Conservation (phyloP, 1,284 basidiomycete genomes). For the Apiotrichum montevideense region DNA sequence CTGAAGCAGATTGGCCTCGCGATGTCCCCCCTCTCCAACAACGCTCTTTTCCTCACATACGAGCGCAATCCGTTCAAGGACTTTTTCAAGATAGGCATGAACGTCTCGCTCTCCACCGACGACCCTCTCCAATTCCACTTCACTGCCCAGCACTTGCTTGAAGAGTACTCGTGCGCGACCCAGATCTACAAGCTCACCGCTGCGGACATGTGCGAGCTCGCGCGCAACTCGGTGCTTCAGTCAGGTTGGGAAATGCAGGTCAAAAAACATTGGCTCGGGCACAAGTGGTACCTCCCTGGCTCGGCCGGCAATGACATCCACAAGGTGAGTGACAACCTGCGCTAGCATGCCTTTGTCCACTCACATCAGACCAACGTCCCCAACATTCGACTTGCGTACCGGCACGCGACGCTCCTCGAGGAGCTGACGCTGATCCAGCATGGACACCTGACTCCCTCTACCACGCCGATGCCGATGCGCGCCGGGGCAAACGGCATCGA, state of each 20-base stretch:
- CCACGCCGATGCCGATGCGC: constrained; percentile 29
- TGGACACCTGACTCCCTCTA: constrained; percentile 25
- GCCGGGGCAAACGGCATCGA: background rate
- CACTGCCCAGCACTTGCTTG: constrained; percentile 87
- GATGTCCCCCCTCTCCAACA: constrained; percentile 97
- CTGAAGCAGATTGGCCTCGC: constrained; percentile 94
- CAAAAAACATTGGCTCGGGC: constrained; percentile 93
- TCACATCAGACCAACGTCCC: constrained; percentile 78
- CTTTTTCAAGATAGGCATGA: constrained; percentile 93
- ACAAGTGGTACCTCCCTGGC: constrained; percentile 82
- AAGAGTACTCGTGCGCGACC: constrained; percentile 97
- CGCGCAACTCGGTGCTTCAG: constrained; percentile 91
- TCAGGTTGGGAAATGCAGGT: constrained; percentile 99
- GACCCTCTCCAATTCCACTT: constrained; percentile 76
- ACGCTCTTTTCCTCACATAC: constrained; percentile 90
- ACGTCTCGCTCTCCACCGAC: constrained; percentile 87
- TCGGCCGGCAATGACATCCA: constrained; percentile 84
- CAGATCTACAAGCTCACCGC: constrained; percentile 87
- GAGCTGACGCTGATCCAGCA: constrained; percentile 55
- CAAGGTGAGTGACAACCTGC: constrained; percentile 4
- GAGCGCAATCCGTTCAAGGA: constrained; percentile 96
- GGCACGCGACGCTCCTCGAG: constrained; percentile 81
- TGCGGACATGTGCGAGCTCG: constrained; percentile 70
- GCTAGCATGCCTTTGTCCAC: too few species aligned
- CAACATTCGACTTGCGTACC: constrained; percentile 75